Evolutionary conservation across 306 rosid species (phyloP).

Genomic region (Fagus crenata): DNA sequence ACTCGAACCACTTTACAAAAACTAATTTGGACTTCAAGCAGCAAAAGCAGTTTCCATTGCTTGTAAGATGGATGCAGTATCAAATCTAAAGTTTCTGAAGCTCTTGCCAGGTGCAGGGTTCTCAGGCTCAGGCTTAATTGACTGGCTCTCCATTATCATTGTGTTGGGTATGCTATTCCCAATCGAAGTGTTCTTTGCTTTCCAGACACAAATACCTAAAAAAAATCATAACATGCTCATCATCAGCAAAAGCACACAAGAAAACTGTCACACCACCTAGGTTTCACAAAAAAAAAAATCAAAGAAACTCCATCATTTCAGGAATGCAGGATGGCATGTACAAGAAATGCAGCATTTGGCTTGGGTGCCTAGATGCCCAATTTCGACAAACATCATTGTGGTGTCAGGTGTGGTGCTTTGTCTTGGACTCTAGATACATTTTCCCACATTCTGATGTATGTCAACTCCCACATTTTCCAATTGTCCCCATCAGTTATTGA

Average conservation of each 20-base stretch:
- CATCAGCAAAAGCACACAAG: slow-evolving; percentile 26
- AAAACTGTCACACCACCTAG: background rate
- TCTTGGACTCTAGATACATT: background rate
- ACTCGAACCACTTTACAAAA: slow-evolving; percentile 39
- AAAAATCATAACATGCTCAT: slow-evolving; percentile 29
- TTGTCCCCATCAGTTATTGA: background rate
- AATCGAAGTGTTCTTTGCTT: slow-evolving; percentile 60
- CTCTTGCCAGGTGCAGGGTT: slow-evolving; percentile 63
- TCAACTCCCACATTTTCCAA: background rate
- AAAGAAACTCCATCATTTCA: background rate
- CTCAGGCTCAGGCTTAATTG: slow-evolving; percentile 55
- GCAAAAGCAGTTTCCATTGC: slow-evolving; percentile 74
- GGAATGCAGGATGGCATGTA: background rate
- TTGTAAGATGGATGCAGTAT: slow-evolving; percentile 53
- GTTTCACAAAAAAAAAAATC: background rate
- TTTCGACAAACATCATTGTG: background rate
- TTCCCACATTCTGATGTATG: background rate
- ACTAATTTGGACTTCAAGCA: slow-evolving; percentile 37
- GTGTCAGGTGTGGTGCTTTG: background rate
- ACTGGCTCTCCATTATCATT: slow-evolving; percentile 51
- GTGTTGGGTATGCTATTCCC: slow-evolving; percentile 59
- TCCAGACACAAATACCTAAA: slow-evolving; percentile 78
- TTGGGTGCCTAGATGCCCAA: background rate
- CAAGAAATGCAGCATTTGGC: background rate
- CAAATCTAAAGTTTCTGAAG: slow-evolving; percentile 78